These are phyloP conservation scores for Stygiomarasmius scandens DNA, from an alignment of 1,284 basidiomycete genomes.

Conservation along the genomic window DNA sequence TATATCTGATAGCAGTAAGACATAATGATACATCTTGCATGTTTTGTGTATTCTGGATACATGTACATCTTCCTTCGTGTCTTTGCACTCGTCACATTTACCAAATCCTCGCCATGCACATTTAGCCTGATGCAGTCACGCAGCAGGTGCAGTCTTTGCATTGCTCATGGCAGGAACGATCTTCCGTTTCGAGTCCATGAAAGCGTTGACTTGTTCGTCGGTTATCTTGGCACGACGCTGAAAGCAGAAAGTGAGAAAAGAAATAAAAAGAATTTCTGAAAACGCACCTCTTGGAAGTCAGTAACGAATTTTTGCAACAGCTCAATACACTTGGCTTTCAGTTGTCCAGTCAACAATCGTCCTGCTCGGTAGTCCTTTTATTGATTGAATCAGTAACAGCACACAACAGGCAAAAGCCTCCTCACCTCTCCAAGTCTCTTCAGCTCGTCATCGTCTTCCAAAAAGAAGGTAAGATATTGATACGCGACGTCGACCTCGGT, in stretches of 20 bases:
- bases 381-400: no score
- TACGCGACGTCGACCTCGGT: slow-evolving; percentile 96
- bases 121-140: no score
- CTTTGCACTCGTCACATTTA: no score
- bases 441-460: slow-evolving; percentile 92
- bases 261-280: background rate
- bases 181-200: slow-evolving; percentile 85
- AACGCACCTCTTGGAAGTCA: slow-evolving; percentile 85
- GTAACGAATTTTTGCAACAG: slow-evolving; percentile 84
- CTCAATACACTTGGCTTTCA: slow-evolving; percentile 91
- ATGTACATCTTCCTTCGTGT: background rate
- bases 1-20: background rate
- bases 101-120: no score
- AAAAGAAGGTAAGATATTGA: slow-evolving; percentile 96
- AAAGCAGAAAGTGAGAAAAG: slow-evolving; percentile 4
- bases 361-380: slow-evolving; percentile 89
- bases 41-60: background rate
- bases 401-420: no score
- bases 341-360: slow-evolving; percentile 85
- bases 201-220: slow-evolving; percentile 75
- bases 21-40: background rate
- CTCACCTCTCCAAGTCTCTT: slow-evolving; percentile 75
- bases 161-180: slow-evolving; percentile 63
- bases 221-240: slow-evolving; percentile 84
- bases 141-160: slow-evolving; percentile 7